Evolutionary conservation across 2,329 filamentous ascomycete genomes (phyloP), one percentile per base, ranked within the genome.

Genomic region (Xylaria sp.): DNA sequence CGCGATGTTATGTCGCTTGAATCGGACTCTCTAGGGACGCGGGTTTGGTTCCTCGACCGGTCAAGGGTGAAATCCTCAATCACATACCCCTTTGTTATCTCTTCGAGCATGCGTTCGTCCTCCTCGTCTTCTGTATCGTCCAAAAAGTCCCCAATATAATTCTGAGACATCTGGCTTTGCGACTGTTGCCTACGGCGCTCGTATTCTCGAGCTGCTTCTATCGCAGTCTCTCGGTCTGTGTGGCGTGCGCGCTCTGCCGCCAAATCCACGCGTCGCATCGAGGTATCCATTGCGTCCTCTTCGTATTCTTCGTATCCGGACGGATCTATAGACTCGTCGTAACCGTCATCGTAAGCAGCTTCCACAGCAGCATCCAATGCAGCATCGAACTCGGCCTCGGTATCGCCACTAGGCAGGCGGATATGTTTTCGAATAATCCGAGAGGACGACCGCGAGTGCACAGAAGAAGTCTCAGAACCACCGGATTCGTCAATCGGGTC

Each of bases 341-440:
- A 90, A 0, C 90, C 90, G 63, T 97, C 92, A 71, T 96, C 89
- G 72, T 97, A 99, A 4, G 93, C 94, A 54, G 93, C 93, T 74
- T 97, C 94, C 7, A 97, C 92, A 11, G 94, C 94, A 23, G 92
- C 93, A 75, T 97, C 93, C 49, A 97, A 80, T 3, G 94, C 94
- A 7, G 91, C 92, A 74, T 97, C 92, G 66, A 97, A 96, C 70
- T 96, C 92, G 5, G 90, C 88, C 72, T 96, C 91, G 0, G 91
- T 94, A 35, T 83, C 85, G 50, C 86, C 86, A 64, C 89, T 93
- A 2, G 81, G 72, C 42, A 80, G 80, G 53, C 88, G 84, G 56
- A 91, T 83, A 65, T 89, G 87, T 69, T 88, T 90, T 64, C 88
- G 82, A 62, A 84, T 81, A 52, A 89, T 75, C 49, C 85, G 82